Evolutionary conservation across 169 alveolate genomes (phyloP), one percentile per base, ranked within the genome.

Genomic region (Cardiosporidium cionae): DNA sequence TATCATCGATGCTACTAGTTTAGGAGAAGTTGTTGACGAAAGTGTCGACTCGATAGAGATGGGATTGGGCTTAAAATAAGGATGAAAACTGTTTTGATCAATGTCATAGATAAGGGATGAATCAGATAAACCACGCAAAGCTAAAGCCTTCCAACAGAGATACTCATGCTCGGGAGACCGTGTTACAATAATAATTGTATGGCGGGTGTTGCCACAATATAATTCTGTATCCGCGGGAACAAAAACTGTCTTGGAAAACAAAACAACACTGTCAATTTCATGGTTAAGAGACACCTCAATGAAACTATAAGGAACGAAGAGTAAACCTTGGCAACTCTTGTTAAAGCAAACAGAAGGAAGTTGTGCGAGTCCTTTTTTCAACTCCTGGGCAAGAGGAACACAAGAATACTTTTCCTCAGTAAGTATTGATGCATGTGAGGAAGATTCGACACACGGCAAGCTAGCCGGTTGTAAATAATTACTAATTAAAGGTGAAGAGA

Each of bases 211-310:
- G 1, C 75, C 81, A 0, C 28, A 3, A 65, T 7, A 65, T 9
- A 74, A 22, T 32, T 74, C 75, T 3, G 69, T 74, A n/a, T 58
- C 16, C n/a, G 52, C 9, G 32, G 79, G 79, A 0, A 58, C 54
- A 35, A 68, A 52, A n/a, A 58, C 73, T 3, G 35, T 7, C 66
- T n/a, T 36, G 1, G 67, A 75, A 35, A 82, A 68, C 7, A 78
- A 22, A 28, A 71, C 52, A 4, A 82, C 53, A 27, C 78, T 66
- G 35, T 76, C 79, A 28, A 65, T n/a, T 23, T 52, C 74, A 23
- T 83, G 83, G 22, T 58, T 64, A 29, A 82, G 68, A 1, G 86
- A 72, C 25, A 82, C 80, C 25, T 82, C 86, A 27, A 82, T 79
- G 25, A 82, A 52, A 27, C 82, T 71, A 63, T 65, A 79, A 23